Conservation (phyloP, 306 rosid species). For the Psophocarpus tetragonolobus region DNA sequence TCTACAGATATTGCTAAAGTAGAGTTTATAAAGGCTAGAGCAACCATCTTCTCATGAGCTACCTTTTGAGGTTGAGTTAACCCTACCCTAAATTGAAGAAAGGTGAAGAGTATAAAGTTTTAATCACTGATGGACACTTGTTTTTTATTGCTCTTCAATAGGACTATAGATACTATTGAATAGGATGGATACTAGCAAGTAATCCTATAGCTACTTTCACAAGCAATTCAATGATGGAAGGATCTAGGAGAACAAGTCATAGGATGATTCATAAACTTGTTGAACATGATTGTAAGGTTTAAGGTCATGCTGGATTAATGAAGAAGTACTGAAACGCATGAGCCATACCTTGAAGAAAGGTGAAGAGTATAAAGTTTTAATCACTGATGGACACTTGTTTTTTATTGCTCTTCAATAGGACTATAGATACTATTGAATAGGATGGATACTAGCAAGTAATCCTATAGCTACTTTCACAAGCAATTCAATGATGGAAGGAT, state of each 20-base stretch:
- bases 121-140: too few species aligned
- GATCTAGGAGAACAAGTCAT: neutral
- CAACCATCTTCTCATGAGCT: neutral
- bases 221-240: neutral
- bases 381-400: too few species aligned
- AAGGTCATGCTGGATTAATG: neutral
- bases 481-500: neutral
- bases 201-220: neutral
- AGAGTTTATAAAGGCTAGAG: neutral
- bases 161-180: too few species aligned
- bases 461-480: neutral
- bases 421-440: too few species aligned
- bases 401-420: too few species aligned
- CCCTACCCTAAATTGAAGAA: neutral
- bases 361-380: neutral
- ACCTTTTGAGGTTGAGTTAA: neutral
- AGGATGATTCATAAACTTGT: neutral
- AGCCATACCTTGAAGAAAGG: neutral
- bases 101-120: neutral
- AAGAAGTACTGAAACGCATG: neutral
- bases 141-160: too few species aligned
- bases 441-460: too few species aligned
- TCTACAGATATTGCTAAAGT: neutral
- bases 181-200: too few species aligned
- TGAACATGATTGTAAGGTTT: neutral